phyloP scores from a whole-genome alignment of 495 filamentous ascomycete species.

The Aspergillus hancockii region DNA sequence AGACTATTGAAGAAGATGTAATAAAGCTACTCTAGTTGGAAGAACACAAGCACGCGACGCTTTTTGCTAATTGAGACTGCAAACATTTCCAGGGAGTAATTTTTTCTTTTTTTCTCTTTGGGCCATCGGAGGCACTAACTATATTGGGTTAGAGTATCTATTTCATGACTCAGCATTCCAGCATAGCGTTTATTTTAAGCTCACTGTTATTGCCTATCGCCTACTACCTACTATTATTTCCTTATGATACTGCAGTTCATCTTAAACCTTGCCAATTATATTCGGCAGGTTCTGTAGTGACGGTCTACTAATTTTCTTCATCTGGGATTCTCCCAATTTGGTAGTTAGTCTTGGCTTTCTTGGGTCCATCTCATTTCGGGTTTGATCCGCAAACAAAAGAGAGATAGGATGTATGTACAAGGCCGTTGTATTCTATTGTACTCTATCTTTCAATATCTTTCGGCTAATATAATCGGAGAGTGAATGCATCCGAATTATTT shows the following conservation, averaged over 20 bases:
- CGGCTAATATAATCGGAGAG: background rate
- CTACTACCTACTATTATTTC: background rate
- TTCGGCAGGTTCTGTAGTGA: too few relatives aligned
- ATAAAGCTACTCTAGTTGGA: background rate
- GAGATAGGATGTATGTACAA: background rate
- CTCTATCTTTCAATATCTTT: background rate
- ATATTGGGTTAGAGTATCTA: background rate
- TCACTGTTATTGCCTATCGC: background rate
- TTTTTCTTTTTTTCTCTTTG: background rate
- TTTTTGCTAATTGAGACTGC: background rate
- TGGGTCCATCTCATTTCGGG: background rate
- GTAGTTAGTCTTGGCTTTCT: too few relatives aligned
- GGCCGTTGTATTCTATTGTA: background rate
- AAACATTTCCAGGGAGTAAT: background rate
- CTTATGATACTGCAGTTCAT: too few relatives aligned
- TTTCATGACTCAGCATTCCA: background rate
- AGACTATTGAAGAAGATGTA: background rate
- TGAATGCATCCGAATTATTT: conserved; percentile 13
- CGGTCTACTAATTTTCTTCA: too few relatives aligned
- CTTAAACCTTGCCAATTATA: too few relatives aligned
- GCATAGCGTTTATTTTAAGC: background rate
- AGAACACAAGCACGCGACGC: background rate
- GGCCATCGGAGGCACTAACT: background rate
- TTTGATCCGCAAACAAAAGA: background rate
- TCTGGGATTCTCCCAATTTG: too few relatives aligned